Evolutionary conservation across 2,329 filamentous ascomycete genomes (phyloP), one percentile per base, ranked within the genome.

Genomic region (Trichoderma asperellum): DNA sequence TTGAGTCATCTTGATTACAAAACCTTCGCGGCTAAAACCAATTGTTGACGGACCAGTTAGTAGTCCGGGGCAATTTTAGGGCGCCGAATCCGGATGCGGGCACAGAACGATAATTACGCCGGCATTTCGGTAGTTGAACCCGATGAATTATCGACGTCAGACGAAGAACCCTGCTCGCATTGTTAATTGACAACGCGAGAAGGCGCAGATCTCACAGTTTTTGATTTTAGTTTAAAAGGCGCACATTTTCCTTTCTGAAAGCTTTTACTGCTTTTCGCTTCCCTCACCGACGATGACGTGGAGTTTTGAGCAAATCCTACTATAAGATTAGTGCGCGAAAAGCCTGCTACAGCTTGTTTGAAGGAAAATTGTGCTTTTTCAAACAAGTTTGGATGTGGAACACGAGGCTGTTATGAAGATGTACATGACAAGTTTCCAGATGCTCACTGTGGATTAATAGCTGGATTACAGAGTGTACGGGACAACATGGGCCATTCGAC

Each of bases 71-170:
- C 47, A 12, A 57, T 24, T 34, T 37, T 55, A 52, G 61, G 62
- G 52, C 16, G 62, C 62, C 53, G 62, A 66, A 66, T n/a, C 62
- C 62, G 62, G 62, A 58, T 58, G 53, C 62, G 62, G 62, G 57
- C 6, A 4, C 16, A 24, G 27, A 56, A 56, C 62, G 62, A 65
- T 43, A 57, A 43, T 66, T 24, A 16, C 62, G 37, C 53, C 52
- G 52, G 62, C 5, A 47, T 27, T 66, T 66, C 53, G 62, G 61
- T 43, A 34, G 49, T 21, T 32, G 49, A 64, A 35, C 27, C 61
- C 53, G 62, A 49, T 43, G 53, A 66, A 49, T 66, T 66, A 35
- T 66, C 62, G 62, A 35, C 14, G 29, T 29, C 27, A 53, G 34
- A 47, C 11, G 16, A 37, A 24, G 21, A 35, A 35, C 53, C n/a